Percentiles rank a stretch among this genome's conserved stretches.
Conservation (phyloP, 1,284 basidiomycete genomes). For the Tilletia caries region DNA sequence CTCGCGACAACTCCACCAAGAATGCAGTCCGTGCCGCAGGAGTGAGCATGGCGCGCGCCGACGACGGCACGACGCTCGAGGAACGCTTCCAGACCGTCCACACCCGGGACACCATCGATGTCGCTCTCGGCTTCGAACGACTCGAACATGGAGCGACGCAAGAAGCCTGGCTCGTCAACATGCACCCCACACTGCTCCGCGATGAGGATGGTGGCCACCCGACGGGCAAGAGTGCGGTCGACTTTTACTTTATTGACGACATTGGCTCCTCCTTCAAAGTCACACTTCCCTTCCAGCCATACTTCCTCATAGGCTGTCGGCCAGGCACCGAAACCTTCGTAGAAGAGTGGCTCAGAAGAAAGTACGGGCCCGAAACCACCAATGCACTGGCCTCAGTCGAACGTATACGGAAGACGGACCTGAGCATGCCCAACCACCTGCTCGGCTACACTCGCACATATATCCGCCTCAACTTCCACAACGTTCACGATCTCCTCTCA, state of each 20-base stretch:
- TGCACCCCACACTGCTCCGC: conserved; percentile 91
- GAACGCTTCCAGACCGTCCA: conserved; percentile 49
- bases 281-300: conserved; percentile 88
- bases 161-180: conserved; percentile 85
- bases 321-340: conserved; percentile 79
- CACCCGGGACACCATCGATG: conserved; percentile 78
- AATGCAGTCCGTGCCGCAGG: background rate
- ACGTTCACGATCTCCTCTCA: conserved; percentile 82
- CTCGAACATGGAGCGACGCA: conserved; percentile 44
- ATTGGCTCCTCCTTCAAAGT: conserved; percentile 95
- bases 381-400: conserved; percentile 63
- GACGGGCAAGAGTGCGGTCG: conserved; percentile 67
- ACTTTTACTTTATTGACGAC: conserved; percentile 97
- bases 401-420: conserved; percentile 84
- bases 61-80: conserved; percentile 45
- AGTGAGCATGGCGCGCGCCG: conserved; percentile 12
- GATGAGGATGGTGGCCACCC: conserved; percentile 65
- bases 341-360: conserved; percentile 93
- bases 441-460: conserved; percentile 84
- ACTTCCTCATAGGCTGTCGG: conserved; percentile 83
- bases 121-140: conserved; percentile 76
- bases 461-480: conserved; percentile 84
- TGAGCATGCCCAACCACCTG: conserved; percentile 91
- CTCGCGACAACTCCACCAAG: background rate
- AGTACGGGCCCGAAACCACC: conserved; percentile 77